phyloP scores from a whole-genome alignment of 73 alveolate genomes.

The Diophrys appendiculata region DNA sequence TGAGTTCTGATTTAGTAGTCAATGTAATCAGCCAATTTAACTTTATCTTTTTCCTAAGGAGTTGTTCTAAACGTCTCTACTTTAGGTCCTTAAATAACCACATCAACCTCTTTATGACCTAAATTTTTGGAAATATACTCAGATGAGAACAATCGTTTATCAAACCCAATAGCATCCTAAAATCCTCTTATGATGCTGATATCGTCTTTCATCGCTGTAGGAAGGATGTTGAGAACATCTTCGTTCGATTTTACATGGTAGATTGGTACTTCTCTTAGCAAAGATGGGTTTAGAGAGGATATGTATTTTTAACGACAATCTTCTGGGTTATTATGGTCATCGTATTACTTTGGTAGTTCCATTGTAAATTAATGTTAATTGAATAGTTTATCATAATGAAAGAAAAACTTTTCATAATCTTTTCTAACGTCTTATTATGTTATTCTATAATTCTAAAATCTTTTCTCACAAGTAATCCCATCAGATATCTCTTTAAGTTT shows the following conservation, averaged over 20 bases:
- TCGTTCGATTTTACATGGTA: conserved; percentile 4
- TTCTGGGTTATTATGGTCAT: conserved; percentile 1
- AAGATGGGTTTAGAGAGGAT: conserved; percentile 11
- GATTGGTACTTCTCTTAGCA: neutral
- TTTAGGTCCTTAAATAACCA: conserved; percentile 12
- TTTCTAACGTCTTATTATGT: neutral
- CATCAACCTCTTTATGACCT: conserved; percentile 1
- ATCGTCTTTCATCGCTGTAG: neutral
- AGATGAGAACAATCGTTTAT: conserved; percentile 1
- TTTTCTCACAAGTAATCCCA: conserved; percentile 17
- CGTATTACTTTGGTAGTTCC: conserved; percentile 1
- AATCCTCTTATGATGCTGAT: conserved; percentile 12
- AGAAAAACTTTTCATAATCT: conserved; percentile 8
- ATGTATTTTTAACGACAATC: too few species aligned
- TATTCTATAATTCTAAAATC: neutral
- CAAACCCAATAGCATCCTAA: conserved; percentile 5
- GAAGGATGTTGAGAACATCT: neutral
- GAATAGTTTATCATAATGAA: conserved; percentile 11
- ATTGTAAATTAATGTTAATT: neutral
- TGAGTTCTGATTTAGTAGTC: neutral
- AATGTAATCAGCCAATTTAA: conserved; percentile 1
- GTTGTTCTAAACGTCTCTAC: conserved; percentile 10
- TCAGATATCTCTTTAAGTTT: too few species aligned
- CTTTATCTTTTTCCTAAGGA: conserved; percentile 8
- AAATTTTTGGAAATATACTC: neutral